These are phyloP conservation scores for Diaporthe vaccinii DNA, from an alignment of 2,329 filamentous ascomycete species.

Conservation along the genomic window DNA sequence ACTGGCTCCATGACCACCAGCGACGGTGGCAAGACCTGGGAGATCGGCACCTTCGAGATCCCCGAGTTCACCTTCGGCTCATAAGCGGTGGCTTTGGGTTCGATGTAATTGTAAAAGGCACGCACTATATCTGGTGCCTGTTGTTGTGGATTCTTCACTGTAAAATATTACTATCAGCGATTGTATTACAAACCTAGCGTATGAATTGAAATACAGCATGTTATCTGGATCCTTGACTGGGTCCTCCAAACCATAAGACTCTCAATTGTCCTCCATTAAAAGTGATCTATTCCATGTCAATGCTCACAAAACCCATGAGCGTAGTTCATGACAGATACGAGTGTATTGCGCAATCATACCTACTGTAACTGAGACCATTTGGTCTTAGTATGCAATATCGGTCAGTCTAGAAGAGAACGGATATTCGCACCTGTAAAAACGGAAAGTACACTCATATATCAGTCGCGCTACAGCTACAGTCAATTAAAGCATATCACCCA, in stretches of 20 bases:
- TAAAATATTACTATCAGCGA: conserved; percentile 17
- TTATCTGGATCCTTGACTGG: not conserved
- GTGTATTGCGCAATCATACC: not conserved
- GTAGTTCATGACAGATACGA: too few species aligned
- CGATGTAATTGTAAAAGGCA: not conserved
- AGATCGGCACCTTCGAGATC: conserved; percentile 40
- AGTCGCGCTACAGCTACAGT: too few species aligned
- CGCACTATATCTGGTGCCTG: not conserved
- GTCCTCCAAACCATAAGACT: too few species aligned
- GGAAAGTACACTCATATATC: too few species aligned
- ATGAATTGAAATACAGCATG: conserved; percentile 11
- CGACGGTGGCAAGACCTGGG: conserved; percentile 39
- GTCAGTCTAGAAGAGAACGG: not conserved
- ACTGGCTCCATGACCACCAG: conserved; percentile 37
- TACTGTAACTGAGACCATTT: not conserved
- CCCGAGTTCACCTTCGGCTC: conserved; percentile 35
- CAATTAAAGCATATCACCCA: too few species aligned
- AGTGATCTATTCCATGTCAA: too few species aligned
- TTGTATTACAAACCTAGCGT: conserved; percentile 10
- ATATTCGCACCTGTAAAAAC: too few species aligned
- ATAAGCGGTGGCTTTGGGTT: not conserved
- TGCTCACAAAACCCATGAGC: not conserved
- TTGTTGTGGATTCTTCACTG: conserved; percentile 8
- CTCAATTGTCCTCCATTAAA: not conserved
- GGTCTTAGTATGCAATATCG: not conserved